Conservation (phyloP, 2,329 filamentous ascomycete species). For the Pseudogymnoascus sp. region DNA sequence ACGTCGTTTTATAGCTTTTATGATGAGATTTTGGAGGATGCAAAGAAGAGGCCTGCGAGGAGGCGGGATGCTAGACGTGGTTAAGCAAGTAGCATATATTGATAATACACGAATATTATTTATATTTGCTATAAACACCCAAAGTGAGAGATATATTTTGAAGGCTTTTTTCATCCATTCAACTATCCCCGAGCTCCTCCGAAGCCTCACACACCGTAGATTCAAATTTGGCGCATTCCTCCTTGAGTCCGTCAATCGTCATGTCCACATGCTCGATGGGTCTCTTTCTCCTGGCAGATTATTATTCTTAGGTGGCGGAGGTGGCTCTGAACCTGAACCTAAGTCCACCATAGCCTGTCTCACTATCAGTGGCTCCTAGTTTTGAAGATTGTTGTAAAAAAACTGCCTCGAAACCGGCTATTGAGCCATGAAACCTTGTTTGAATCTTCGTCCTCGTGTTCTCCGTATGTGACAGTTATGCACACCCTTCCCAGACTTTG, state of each 20-base stretch:
- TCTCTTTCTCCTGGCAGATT: not conserved
- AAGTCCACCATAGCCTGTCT: not conserved
- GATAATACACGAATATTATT: not conserved
- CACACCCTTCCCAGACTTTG: not conserved
- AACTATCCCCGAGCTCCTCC: not conserved
- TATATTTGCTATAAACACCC: not conserved
- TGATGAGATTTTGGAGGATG: slow-evolving; percentile 1
- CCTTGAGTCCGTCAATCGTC: not conserved
- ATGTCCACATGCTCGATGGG: not conserved
- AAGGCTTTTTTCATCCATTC: not conserved
- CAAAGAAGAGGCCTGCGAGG: not conserved
- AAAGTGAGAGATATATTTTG: not conserved
- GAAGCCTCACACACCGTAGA: not conserved
- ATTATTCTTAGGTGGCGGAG: not conserved
- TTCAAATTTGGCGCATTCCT: not conserved
- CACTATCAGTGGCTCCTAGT: not conserved
- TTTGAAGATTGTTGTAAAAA: not conserved
- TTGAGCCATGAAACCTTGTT: not conserved
- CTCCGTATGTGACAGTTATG: not conserved
- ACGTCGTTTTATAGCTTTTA: slow-evolving; percentile 1
- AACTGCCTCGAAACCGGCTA: not conserved
- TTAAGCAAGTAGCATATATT: not conserved
- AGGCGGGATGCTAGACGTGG: not conserved
- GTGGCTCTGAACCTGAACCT: not conserved
- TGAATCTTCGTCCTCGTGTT: not conserved